Base-by-base conservation (phyloP, 176 grass and related monocot species). In the Juncus inflexus region DNA sequence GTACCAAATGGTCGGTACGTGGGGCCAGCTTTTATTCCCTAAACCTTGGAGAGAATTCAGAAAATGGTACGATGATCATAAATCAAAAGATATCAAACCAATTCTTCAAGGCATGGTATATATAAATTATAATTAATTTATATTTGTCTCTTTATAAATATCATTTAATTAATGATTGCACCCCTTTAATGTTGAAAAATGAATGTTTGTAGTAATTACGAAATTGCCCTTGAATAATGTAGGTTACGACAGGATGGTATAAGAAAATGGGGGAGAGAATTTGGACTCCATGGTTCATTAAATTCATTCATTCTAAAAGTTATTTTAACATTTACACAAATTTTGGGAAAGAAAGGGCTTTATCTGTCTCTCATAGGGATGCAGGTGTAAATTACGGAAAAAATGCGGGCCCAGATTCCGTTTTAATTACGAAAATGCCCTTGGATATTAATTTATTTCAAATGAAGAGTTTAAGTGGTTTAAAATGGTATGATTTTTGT, bases 221-320 rank as follows among this genome's bases (percentile, higher is more conserved):
- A 42, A 41, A 57, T 42, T 72, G 39, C 9, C 12, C n/a, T 39
- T 5, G 16, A 63, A 15, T 15, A 74, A 67, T 86, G 63, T 77
- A 99, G 94, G 90, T 86, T 72, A 92, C 94, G 50, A 99, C 94
- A 58, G 88, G 88, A 60, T 99, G 88, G 94, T 99, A 90, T 71
- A 90, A 89, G 70, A 99, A 82, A 76, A 84, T 99, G 82, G 88
- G 94, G 12, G 94, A 99, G 42, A 89, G 80, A 86, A 99, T 92
- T 83, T 99, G 94, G 88, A 99, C 94, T 3, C 94, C 94, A 63
- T 99, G 94, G 88, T 99, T 89, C 80, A 82, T 99, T 68, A 99
- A 92, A 82, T 99, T 89, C 81, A 75, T 92, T 38, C 88, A 99
- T 63, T 76, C 88, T 70, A 80, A 69, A 76, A 83, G 85, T 74